Base-by-base conservation (phyloP, 1,284 basidiomycete genomes). In the Apiotrichum veenhuisii region DNA sequence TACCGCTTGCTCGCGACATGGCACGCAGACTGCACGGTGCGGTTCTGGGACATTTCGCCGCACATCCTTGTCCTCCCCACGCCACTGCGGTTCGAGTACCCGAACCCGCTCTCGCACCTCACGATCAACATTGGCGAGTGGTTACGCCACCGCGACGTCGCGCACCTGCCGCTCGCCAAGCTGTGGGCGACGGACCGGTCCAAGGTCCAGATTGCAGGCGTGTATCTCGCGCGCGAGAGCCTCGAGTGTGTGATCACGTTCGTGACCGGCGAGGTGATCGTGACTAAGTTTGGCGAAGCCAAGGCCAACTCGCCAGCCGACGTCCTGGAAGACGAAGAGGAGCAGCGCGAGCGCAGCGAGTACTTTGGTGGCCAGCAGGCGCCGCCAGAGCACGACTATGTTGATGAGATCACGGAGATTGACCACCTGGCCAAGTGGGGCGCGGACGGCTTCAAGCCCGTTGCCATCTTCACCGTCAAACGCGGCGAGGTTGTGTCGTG, bases 1-100 rank as follows among this genome's bases (percentile, higher is more conserved):
- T 83, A 82, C 64, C 83, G 88, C 20, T 74, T 91, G 22, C 73
- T 90, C n/a, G 75, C 87, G 1, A 87, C 87, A 0, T 80, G 79
- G 52, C 85, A 89, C 65, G 75, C 78, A 2, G 85, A 91, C 67
- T 76, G 84, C n/a, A 83, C 81, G 1, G 75, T 92, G 23, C 67
- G 74, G 18, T 77, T 76, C 63, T 76, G 74, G 73, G 73, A 76
- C 57, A 74, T 85, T 41, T 89, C 86, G 52, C 79, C 84, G 0
- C 87, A 88, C 55, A 77, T 89, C 3, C 79, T 88, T 15, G 69
- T 84, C 33, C 80, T 72, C 66, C 80, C 60, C 62, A 77, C 57
- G 58, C 80, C 61, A 59, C 72, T 68, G 74, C 81, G 42, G 61
- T 88, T 64, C 74, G 82, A 71, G 72, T 83, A 65, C 65, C 89